Evolutionary conservation across 441 rosid species (phyloP), one percentile per base, ranked within the genome.

Genomic region (Lepidium campestre): DNA sequence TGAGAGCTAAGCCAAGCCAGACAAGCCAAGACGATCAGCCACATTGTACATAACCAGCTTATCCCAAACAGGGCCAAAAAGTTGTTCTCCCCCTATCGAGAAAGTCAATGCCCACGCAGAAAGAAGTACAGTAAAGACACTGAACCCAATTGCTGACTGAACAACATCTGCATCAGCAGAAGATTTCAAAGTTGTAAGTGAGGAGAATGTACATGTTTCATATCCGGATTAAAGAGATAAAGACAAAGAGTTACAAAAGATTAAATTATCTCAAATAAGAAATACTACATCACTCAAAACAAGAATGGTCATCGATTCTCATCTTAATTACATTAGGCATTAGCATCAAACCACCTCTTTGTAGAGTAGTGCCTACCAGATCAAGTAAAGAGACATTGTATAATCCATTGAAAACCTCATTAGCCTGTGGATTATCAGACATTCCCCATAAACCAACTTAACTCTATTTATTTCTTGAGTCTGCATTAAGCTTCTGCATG

Each of bases 31-130:
- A 76, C 80, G 82, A 34, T 88, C 94, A 25, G 98, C 96, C 64
- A 89, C 87, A 27, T 89, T 89, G 78, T 91, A 94, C 98, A 94
- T 86, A 42, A 91, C 86, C 23, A 94, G 89, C 74, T 91, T 72
- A 82, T 89, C 80, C 96, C 94, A 94, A 18, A 79, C 77, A 40
- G 86, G 74, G 19, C 99, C 98, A 12, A 94, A 86, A 29, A 88
- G 85, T 2, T 57, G 31, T 78, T 88, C 89, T 47, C 99, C 98
- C 41, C 98, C 98, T 0, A 94, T 80, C 2, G 87, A 77, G 46
- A 94, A 91, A 13, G 97, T 91, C 80, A 87, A 71, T 8, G 89
- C 96, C 97, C 97, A 93, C 8, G 92, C 79, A 1, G 67, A 75
- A 41, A 91, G 86, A 72, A 89, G 76, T 59, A 52, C 75, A 0